A percentile compares a stretch with the other conserved stretches of the same genome.
These are phyloP conservation scores for Trapa incisa DNA, from an alignment of 345 rosid species.

Conservation along the genomic window DNA sequence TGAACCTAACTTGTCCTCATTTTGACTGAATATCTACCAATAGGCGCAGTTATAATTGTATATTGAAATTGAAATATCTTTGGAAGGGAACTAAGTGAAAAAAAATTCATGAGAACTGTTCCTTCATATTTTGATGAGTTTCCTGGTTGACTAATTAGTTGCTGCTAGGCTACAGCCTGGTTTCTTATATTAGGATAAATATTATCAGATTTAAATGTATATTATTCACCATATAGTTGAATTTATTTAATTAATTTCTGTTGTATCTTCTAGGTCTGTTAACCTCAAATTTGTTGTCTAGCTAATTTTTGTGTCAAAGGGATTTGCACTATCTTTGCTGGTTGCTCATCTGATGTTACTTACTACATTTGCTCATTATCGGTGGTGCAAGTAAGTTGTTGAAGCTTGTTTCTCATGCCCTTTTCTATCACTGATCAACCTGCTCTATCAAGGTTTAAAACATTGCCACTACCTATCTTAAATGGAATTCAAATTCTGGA, in stretches of 20 bases:
- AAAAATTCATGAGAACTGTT: neutral
- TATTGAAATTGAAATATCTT: neutral
- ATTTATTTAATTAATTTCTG: slow-evolving; percentile 6
- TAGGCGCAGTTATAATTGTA: neutral
- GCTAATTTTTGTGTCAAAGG: slow-evolving; percentile 72
- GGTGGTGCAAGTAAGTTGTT: slow-evolving; percentile 92
- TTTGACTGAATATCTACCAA: too few species aligned
- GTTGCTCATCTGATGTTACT: slow-evolving; percentile 57
- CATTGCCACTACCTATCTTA: neutral
- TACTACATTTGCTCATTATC: slow-evolving; percentile 50
- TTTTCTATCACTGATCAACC: neutral
- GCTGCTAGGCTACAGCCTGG: neutral
- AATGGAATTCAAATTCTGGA: neutral
- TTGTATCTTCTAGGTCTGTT: slow-evolving; percentile 63
- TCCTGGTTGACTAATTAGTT: neutral
- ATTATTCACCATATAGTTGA: neutral
- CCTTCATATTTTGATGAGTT: neutral
- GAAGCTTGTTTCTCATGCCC: neutral
- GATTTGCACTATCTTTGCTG: slow-evolving; percentile 72
- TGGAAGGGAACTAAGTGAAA: neutral
- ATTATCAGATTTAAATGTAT: neutral
- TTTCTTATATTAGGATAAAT: neutral
- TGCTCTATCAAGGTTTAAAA: neutral
- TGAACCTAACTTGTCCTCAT: neutral
- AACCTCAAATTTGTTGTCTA: slow-evolving; percentile 93